phyloP scores from a whole-genome alignment of 305 asterid species.

The Ilex paraguariensis region DNA sequence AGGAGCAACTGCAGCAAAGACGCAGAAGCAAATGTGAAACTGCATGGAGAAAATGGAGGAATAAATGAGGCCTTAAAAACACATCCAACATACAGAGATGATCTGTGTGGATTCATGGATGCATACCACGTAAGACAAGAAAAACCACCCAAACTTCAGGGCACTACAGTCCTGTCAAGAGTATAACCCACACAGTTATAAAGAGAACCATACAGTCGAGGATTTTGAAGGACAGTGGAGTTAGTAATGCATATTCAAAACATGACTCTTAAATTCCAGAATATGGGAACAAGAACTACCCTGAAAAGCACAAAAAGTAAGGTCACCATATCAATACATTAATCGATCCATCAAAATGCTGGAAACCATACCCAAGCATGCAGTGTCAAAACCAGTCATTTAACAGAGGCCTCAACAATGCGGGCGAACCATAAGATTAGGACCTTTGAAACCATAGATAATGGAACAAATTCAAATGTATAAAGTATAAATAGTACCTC shows the following conservation, averaged over 20 bases:
- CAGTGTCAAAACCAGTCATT: not conserved
- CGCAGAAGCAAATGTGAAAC: slow-evolving; percentile 81
- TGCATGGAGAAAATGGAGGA: slow-evolving; percentile 16
- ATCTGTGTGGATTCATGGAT: not conserved
- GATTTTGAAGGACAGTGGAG: not conserved
- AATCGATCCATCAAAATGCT: not conserved
- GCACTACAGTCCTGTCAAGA: slow-evolving; percentile 79
- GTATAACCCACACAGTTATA: not conserved
- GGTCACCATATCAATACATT: too few relatives aligned
- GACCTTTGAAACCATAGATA: too few relatives aligned
- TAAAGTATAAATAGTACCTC: slow-evolving; percentile 40
- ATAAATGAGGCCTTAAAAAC: slow-evolving; percentile 1
- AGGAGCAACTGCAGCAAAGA: slow-evolving; percentile 87
- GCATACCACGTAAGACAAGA: slow-evolving; percentile 55
- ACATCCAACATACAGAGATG: not conserved
- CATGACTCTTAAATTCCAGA: too few relatives aligned
- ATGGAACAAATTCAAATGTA: too few relatives aligned
- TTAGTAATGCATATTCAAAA: not conserved
- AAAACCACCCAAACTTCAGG: slow-evolving; percentile 77
- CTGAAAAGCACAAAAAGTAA: not conserved
- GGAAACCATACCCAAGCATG: not conserved
- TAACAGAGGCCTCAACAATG: too few relatives aligned
- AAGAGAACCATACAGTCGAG: not conserved
- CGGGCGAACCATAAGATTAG: too few relatives aligned
- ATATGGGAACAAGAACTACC: not conserved